phyloP scores from a whole-genome alignment of 441 rosid species.

The Euphorbia celastroides region DNA sequence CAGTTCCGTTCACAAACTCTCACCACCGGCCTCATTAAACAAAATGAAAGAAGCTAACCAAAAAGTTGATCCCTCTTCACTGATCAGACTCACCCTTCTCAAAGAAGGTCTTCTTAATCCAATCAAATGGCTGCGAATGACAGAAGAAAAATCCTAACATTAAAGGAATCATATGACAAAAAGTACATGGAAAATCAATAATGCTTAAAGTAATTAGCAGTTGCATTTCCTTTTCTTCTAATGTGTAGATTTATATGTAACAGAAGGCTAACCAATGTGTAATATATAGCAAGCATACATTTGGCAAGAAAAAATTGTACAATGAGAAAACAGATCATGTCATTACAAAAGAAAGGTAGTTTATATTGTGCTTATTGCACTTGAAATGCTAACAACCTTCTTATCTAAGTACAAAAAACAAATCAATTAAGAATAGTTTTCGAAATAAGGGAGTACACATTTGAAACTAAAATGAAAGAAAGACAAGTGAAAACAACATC shows the following conservation, averaged over 20 bases:
- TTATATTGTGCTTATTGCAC: background rate
- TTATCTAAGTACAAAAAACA: background rate
- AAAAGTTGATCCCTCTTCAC: slow-evolving; percentile 18
- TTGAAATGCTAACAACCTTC: background rate
- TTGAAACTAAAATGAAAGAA: background rate
- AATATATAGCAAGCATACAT: background rate
- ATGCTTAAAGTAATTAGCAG: background rate
- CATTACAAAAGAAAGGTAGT: background rate
- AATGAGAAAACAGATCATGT: background rate
- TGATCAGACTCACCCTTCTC: slow-evolving; percentile 52
- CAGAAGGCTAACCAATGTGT: background rate
- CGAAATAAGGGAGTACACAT: background rate
- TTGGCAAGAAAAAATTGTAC: background rate
- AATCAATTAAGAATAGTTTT: background rate
- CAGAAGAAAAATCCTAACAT: background rate
- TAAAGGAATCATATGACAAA: too few relatives aligned
- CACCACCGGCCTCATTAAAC: slow-evolving; percentile 22
- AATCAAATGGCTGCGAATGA: slow-evolving; percentile 66
- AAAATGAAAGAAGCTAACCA: slow-evolving; percentile 16
- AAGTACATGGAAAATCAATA: background rate
- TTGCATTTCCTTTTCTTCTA: background rate
- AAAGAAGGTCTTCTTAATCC: slow-evolving; percentile 80
- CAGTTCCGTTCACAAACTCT: slow-evolving; percentile 10
- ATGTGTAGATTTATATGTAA: too few relatives aligned
- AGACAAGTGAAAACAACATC: background rate